phyloP scores from a whole-genome alignment of 2,329 filamentous ascomycete species.

The Xylaria sp. region DNA sequence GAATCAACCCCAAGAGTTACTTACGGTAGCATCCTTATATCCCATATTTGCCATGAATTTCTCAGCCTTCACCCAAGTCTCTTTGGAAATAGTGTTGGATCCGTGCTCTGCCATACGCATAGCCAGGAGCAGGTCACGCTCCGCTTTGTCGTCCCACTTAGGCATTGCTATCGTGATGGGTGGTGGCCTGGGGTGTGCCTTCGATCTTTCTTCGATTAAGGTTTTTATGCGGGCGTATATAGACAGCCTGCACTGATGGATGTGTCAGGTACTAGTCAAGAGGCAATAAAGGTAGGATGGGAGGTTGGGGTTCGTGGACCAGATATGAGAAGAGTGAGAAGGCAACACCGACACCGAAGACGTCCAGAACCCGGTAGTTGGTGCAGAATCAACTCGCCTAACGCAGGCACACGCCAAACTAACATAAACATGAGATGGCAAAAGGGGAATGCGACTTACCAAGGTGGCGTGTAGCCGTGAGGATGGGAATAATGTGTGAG shows the following conservation, averaged over 20 bases:
- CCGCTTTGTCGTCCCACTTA: constrained; percentile 54
- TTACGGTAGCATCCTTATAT: constrained; percentile 15
- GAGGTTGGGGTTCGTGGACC: not conserved
- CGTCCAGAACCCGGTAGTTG: not conserved
- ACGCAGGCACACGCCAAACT: no score
- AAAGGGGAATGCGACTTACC: constrained; percentile 3
- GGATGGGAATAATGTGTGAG: not conserved
- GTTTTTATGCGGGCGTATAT: not conserved
- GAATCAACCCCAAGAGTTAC: not conserved
- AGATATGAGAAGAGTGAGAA: not conserved
- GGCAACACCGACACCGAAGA: not conserved
- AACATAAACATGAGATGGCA: not conserved
- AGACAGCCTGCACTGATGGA: not conserved
- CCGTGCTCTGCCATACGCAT: constrained; percentile 30
- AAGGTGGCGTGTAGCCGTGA: not conserved
- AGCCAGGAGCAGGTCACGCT: constrained; percentile 34
- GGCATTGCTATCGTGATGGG: not conserved
- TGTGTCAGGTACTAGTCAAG: not conserved
- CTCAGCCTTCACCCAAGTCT: constrained; percentile 8
- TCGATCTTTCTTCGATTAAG: not conserved
- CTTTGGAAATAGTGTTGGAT: not conserved
- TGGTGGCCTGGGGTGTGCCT: not conserved
- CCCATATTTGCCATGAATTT: constrained; percentile 20
- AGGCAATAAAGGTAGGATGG: not conserved
- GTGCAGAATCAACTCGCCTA: not conserved